Percentiles rank a stretch among this genome's conserved stretches.
Conservation (phyloP, 352 stramenopile genomes). For the Globisporangium paddicum region DNA sequence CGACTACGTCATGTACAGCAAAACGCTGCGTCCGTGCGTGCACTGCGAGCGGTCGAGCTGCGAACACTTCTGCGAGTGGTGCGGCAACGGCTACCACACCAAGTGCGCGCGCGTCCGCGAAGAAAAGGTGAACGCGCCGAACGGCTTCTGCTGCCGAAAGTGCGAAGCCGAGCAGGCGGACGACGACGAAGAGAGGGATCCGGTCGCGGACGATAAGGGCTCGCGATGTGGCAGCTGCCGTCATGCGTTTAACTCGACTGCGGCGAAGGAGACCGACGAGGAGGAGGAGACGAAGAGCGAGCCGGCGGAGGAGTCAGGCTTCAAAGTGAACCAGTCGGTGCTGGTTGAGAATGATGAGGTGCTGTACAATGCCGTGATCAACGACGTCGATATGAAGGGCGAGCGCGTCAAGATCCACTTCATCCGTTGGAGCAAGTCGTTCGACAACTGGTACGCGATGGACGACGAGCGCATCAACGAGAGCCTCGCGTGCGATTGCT, state of each 20-base stretch:
- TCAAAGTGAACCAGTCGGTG: constrained; percentile 81
- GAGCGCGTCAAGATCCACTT: constrained; percentile 88
- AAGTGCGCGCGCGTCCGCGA: constrained; percentile 52
- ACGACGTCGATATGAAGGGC: constrained; percentile 59
- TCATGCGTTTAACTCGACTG: constrained; percentile 40
- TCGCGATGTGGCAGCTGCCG: constrained; percentile 64
- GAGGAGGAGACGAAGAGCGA: constrained; percentile 9
- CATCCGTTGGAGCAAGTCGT: constrained; percentile 82
- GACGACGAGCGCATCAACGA: constrained; percentile 88
- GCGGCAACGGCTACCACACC: constrained; percentile 70
- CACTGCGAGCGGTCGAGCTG: constrained; percentile 53
- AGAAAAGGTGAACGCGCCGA: constrained; percentile 47
- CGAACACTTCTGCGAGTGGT: constrained; percentile 85
- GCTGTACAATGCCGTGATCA: constrained; percentile 85
- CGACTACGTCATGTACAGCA: constrained; percentile 71
- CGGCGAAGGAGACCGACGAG: constrained; percentile 14
- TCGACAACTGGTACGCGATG: constrained; percentile 88
- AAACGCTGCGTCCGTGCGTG: constrained; percentile 61
- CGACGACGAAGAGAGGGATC: constrained; percentile 37
- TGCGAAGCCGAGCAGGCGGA: constrained; percentile 67
- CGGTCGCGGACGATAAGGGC: constrained; percentile 44
- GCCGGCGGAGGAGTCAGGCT: constrained; percentile 29
- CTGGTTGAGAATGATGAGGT: constrained; percentile 84
- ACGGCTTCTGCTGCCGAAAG: constrained; percentile 72
- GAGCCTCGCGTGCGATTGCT: constrained; percentile 85